Percentiles rank a stretch among this genome's conserved stretches.
Evolutionary conservation across 495 filamentous ascomycete species (phyloP).

Genomic region (Penicillium canescens): DNA sequence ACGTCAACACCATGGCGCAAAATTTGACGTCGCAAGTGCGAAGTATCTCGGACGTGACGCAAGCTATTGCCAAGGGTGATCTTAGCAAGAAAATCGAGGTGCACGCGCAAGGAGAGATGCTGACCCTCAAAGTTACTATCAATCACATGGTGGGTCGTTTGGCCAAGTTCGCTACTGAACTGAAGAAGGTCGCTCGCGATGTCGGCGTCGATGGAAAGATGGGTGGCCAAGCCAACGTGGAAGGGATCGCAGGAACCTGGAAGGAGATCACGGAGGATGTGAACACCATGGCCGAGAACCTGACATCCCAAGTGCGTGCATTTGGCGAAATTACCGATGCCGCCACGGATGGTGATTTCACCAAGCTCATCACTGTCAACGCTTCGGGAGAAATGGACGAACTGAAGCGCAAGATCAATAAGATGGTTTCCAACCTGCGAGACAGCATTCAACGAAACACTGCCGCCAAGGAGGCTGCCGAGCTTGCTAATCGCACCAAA

Average conservation of each 20-base stretch:
- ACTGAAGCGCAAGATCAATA: conserved; percentile 98
- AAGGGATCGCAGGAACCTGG: conserved; percentile 92
- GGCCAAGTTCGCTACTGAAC: conserved; percentile 94
- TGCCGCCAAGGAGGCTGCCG: conserved; percentile 92
- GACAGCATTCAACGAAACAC: conserved; percentile 98
- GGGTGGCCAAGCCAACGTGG: conserved; percentile 95
- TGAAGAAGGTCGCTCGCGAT: conserved; percentile 94
- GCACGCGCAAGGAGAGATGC: conserved; percentile 91
- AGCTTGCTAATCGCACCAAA: conserved; percentile 97
- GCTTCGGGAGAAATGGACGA: conserved; percentile 99
- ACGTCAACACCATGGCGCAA: conserved; percentile 84
- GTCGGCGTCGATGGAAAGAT: conserved; percentile 98
- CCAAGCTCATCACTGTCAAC: conserved; percentile 95
- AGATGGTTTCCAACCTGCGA: conserved; percentile 94
- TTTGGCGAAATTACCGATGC: conserved; percentile 98
- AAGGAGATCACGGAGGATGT: conserved; percentile 98
- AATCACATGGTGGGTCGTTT: conserved; percentile 99
- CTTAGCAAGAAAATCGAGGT: conserved; percentile 97
- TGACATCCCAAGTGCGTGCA: conserved; percentile 96
- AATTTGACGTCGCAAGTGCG: conserved; percentile 95
- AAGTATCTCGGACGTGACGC: conserved; percentile 94
- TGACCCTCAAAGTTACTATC: conserved; percentile 93
- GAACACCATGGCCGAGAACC: conserved; percentile 97
- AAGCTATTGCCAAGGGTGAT: conserved; percentile 92
- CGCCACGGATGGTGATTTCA: conserved; percentile 95